Evolutionary conservation across 768 basidiomycete genomes (phyloP), one percentile per base, ranked within the genome.

Genomic region (Kwoniella dejecticola): DNA sequence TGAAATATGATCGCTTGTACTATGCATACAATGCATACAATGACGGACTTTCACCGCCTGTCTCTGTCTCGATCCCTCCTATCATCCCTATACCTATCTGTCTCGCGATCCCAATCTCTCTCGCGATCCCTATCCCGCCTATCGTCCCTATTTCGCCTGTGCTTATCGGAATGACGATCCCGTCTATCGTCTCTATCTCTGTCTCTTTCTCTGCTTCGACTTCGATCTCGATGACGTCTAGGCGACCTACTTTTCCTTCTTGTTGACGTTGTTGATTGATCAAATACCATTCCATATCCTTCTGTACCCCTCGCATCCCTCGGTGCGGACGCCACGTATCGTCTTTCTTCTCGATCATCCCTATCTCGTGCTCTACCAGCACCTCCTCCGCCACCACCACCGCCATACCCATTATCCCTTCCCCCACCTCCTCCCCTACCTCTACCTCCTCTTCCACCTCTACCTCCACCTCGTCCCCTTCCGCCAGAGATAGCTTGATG

Each of bases 391-490:
- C 84, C 83, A 24, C 79, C 79, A 21, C 77, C 69, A 21, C 79
- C 75, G n/a, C 47, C 59, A 44, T 53, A 55, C 40, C 54, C 31
- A 23, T 52, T 56, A 41, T 50, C 29, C 31, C 89, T 83, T 26
- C 90, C 90, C 1, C 80, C 90, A 68, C 87, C 91, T 2, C 89
- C 83, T 23, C 87, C 91, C 1, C 84, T 83, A 24, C 79, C 79
- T 21, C 77, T 69, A 21, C 79, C 75, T 4, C 76, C 64, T 17
- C 74, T 42, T 24, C 74, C 67, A 33, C 72, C 71, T 21, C 74
- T 64, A 58, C 82, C 71, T 67, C 63, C 47, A 12, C 54, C 54
- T 2, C 67, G 63, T 36, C 78, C 49, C 68, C 78, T 68, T 33
- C 62, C 47, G 17, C 66, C 62, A 1, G 84, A 80, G 8, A 81